Percentiles rank a stretch among this genome's conserved stretches.
These are phyloP conservation scores for Hypoxylon sp. DNA, from an alignment of 2,329 filamentous ascomycete genomes.

Conservation along the genomic window DNA sequence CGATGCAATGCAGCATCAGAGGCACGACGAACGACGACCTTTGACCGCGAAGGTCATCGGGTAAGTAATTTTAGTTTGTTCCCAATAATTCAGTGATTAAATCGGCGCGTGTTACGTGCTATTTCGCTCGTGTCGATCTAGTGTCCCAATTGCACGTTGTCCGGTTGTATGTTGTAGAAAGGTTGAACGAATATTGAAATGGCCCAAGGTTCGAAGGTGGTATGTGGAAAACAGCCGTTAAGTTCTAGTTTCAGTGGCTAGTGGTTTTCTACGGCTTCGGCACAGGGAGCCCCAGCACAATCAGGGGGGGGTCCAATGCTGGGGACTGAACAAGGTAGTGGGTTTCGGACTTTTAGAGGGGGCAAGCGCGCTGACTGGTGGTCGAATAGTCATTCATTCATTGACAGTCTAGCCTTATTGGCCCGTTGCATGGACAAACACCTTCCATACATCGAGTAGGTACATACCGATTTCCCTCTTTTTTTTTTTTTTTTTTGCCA, in stretches of 20 bases:
- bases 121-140: slow-evolving; percentile 22
- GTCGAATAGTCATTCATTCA: slow-evolving; percentile 24
- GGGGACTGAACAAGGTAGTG: slow-evolving; percentile 34
- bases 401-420: slow-evolving; percentile 29
- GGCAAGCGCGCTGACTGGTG: slow-evolving; percentile 11
- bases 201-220: background rate
- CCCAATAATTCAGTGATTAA: slow-evolving; percentile 19
- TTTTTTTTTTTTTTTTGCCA: slow-evolving; percentile 2
- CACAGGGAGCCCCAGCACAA: slow-evolving; percentile 33
- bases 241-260: slow-evolving; percentile 33
- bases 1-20: slow-evolving; percentile 43
- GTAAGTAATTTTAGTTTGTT: no score
- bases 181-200: no score
- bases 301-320: slow-evolving; percentile 35
- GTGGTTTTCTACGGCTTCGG: slow-evolving; percentile 32
- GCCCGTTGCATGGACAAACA: slow-evolving; percentile 18
- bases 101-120: slow-evolving; percentile 3
- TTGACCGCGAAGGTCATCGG: slow-evolving; percentile 42
- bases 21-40: slow-evolving; percentile 38
- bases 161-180: slow-evolving; percentile 22
- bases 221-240: slow-evolving; percentile 27
- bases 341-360: slow-evolving; percentile 39
- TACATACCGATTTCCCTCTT: background rate
- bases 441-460: slow-evolving; percentile 4
- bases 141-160: slow-evolving; percentile 36